These are phyloP conservation scores for Cairneyella variabilis DNA, from an alignment of 495 filamentous ascomycete species.

Conservation along the genomic window DNA sequence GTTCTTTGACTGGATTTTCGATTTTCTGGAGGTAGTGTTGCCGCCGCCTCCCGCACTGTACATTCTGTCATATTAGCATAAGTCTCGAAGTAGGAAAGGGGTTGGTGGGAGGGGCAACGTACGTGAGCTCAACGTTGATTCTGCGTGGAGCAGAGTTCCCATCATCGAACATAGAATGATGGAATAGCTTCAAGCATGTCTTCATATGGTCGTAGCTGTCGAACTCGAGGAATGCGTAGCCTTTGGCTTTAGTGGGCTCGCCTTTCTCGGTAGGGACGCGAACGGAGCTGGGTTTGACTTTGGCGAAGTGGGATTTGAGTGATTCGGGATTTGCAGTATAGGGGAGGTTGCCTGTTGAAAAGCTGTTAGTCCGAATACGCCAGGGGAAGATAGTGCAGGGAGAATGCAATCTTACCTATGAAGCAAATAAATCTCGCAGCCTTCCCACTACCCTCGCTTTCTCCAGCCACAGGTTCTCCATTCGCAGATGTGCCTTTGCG, in stretches of 20 bases:
- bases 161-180: slow-evolving; percentile 81
- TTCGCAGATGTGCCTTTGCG: slow-evolving; percentile 27
- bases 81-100: background rate
- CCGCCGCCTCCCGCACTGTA: slow-evolving; percentile 74
- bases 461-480: background rate
- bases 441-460: slow-evolving; percentile 7
- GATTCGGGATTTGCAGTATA: slow-evolving; percentile 68
- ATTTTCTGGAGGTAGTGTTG: slow-evolving; percentile 63
- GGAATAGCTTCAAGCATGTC: slow-evolving; percentile 82
- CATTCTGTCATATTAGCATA: background rate
- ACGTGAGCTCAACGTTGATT: slow-evolving; percentile 94
- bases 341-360: slow-evolving; percentile 64
- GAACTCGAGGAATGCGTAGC: slow-evolving; percentile 93
- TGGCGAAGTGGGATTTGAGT: slow-evolving; percentile 70
- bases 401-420: slow-evolving; percentile 45
- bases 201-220: slow-evolving; percentile 87
- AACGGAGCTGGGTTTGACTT: slow-evolving; percentile 66
- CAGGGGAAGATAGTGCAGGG: too few species aligned
- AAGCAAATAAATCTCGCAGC: slow-evolving; percentile 75
- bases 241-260: slow-evolving; percentile 67
- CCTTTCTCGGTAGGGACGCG: slow-evolving; percentile 72
- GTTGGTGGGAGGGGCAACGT: slow-evolving; percentile 35
- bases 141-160: slow-evolving; percentile 53
- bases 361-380: too few species aligned
- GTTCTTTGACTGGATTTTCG: slow-evolving; percentile 84